These are phyloP conservation scores for Debaryomyces nepalensis DNA, from an alignment of 1,139 yeast genomes.

Conservation along the genomic window DNA sequence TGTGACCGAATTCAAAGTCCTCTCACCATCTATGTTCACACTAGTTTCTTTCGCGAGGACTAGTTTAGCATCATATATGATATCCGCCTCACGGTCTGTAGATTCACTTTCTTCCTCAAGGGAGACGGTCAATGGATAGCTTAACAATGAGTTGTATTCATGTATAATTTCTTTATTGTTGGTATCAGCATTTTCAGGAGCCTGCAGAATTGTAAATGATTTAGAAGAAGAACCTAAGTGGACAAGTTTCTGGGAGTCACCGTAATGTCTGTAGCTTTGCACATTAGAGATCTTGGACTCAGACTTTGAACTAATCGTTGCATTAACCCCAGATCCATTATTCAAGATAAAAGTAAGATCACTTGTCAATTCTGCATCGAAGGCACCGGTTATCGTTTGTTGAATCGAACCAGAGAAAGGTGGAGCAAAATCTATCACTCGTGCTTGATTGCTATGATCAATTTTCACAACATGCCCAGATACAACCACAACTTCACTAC, in stretches of 20 bases:
- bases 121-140: conserved; percentile 31
- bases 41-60: conserved; percentile 22
- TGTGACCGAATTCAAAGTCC: conserved; percentile 24
- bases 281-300: conserved; percentile 37
- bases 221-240: conserved; percentile 30
- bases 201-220: conserved; percentile 24
- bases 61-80: conserved; percentile 25
- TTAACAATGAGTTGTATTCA: conserved; percentile 20
- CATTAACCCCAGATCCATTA: conserved; percentile 36
- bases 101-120: conserved; percentile 14
- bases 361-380: conserved; percentile 35
- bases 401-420: conserved; percentile 39
- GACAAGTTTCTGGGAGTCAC: conserved; percentile 37
- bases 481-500: conserved; percentile 38
- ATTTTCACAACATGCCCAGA: conserved; percentile 42
- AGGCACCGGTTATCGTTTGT: conserved; percentile 42
- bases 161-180: conserved; percentile 20
- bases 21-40: conserved; percentile 25
- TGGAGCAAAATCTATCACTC: conserved; percentile 26
- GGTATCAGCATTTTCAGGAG: conserved; percentile 11
- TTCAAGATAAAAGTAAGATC: conserved; percentile 37
- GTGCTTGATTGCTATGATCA: conserved; percentile 24
- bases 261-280: conserved; percentile 34
- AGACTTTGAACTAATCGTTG: conserved; percentile 33
- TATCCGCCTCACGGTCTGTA: conserved; percentile 19